These are phyloP conservation scores for Castanopsis chinensis DNA, from an alignment of 306 rosid genomes.

Conservation along the genomic window DNA sequence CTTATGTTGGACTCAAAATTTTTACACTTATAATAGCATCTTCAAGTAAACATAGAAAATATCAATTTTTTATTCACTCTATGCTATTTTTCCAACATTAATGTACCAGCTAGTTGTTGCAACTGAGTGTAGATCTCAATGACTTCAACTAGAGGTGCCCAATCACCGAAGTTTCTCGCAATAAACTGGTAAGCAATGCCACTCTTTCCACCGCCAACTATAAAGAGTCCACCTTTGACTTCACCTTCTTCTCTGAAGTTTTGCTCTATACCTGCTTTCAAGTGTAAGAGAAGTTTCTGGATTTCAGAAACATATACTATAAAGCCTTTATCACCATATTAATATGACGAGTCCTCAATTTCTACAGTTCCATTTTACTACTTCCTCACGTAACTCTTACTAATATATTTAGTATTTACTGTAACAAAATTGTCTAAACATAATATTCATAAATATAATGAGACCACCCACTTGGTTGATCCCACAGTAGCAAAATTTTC, in stretches of 20 bases:
- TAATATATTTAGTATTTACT: neutral
- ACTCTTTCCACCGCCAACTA: slow-evolving; percentile 64
- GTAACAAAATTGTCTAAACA: neutral
- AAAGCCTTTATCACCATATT: no score
- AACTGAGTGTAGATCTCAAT: slow-evolving; percentile 65
- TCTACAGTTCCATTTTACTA: neutral
- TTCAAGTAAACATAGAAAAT: no score
- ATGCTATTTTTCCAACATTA: no score
- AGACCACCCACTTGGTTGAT: no score
- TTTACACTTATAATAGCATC: no score
- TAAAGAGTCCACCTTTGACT: slow-evolving; percentile 82
- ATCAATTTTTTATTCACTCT: no score
- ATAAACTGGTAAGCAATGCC: slow-evolving; percentile 90
- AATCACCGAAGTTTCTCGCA: slow-evolving; percentile 91
- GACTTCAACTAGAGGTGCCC: slow-evolving; percentile 88
- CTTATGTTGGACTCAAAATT: no score
- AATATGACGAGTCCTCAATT: neutral
- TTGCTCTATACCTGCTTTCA: slow-evolving; percentile 56
- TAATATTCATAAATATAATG: neutral
- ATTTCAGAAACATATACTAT: no score
- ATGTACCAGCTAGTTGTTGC: slow-evolving; percentile 28
- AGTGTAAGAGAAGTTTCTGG: slow-evolving; percentile 8
- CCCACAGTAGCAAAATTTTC: no score
- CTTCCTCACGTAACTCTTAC: neutral
- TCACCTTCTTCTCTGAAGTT: slow-evolving; percentile 91